phyloP scores from a whole-genome alignment of 2,329 filamentous ascomycete species.

The Capronia epimyces region DNA sequence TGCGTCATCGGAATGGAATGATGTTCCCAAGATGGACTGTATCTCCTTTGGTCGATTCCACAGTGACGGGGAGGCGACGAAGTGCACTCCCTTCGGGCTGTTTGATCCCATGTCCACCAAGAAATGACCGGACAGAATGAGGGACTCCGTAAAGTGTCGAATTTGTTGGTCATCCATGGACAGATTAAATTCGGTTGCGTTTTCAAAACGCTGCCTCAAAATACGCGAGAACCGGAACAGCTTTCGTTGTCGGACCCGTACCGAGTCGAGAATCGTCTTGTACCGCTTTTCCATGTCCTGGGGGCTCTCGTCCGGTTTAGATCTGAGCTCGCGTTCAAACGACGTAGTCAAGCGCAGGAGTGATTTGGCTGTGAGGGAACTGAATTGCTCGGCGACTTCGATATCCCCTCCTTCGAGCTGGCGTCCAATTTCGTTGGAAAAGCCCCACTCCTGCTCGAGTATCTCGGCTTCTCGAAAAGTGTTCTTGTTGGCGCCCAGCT shows the following conservation, averaged over 20 bases:
- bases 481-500: slow-evolving; percentile 94
- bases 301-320: slow-evolving; percentile 74
- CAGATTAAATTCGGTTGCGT: slow-evolving; percentile 91
- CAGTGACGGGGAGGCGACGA: slow-evolving; percentile 78
- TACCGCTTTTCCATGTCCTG: slow-evolving; percentile 94
- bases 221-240: slow-evolving; percentile 91
- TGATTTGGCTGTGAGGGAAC: slow-evolving; percentile 85
- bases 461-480: slow-evolving; percentile 99
- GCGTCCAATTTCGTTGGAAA: slow-evolving; percentile 86
- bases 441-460: slow-evolving; percentile 95
- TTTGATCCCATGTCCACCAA: slow-evolving; percentile 63
- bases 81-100: slow-evolving; percentile 69
- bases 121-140: slow-evolving; percentile 80
- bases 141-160: slow-evolving; percentile 70
- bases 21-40: slow-evolving; percentile 75
- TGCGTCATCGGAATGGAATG: slow-evolving; percentile 62
- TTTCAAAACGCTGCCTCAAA: slow-evolving; percentile 89
- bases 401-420: slow-evolving; percentile 91
- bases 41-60: slow-evolving; percentile 73
- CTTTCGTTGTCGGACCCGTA: slow-evolving; percentile 92
- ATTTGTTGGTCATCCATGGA: slow-evolving; percentile 64
- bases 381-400: slow-evolving; percentile 94
- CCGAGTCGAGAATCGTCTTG: slow-evolving; percentile 90
- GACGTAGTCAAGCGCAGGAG: slow-evolving; percentile 80
- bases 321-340: slow-evolving; percentile 85